Base-by-base conservation (phyloP, 768 basidiomycete species). In the Pisolithus marmoratus region DNA sequence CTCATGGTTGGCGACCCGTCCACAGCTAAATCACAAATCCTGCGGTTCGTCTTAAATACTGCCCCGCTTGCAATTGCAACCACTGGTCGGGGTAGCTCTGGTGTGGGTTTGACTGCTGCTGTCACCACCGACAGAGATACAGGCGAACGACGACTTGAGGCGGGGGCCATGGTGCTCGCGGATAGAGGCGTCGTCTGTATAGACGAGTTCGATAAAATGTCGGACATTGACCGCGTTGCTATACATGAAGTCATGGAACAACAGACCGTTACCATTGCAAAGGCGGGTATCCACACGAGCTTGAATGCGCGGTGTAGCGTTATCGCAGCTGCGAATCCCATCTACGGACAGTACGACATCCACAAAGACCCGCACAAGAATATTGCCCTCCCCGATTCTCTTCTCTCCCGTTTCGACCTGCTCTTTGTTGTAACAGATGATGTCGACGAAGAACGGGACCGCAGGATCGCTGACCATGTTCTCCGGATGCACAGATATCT, bases 241-340 rank as follows among this genome's bases (percentile, higher is more conserved):
- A 99, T 99, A 62, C 96, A 99, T 72, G 96, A 99, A 81, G 96
- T 98, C 64, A 99, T 99, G 96, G 96, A 98, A 67, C 95, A 97
- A 69, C 96, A 99, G 66, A 99, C 96, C 0, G 95, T 99, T 44
- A 98, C 96, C 8, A 99, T 99, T 58, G 96, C 96, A 45, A 99
- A 99, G 64, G 96, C 96, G 12, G 96, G 96, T 52, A 99, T 99
- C 58, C 96, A 98, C 65, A 99, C 96, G 0, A 94, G 89, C 66
- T 77, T 99, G 61, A 99, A 99, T 69, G 96, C 96, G 5, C 82
- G 96, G 38, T 98, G 96, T 67, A 95, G 92, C 59, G 96, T 99
- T 43, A 84, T 99, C 46, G 96, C 96, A 20, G 96, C 96, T 34
- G 96, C 96, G 31, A 99, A 98, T 68, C 96, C 96, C 3, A 96